phyloP scores from a whole-genome alignment of 2,329 filamentous ascomycete species.

The Colletotrichum incanum region DNA sequence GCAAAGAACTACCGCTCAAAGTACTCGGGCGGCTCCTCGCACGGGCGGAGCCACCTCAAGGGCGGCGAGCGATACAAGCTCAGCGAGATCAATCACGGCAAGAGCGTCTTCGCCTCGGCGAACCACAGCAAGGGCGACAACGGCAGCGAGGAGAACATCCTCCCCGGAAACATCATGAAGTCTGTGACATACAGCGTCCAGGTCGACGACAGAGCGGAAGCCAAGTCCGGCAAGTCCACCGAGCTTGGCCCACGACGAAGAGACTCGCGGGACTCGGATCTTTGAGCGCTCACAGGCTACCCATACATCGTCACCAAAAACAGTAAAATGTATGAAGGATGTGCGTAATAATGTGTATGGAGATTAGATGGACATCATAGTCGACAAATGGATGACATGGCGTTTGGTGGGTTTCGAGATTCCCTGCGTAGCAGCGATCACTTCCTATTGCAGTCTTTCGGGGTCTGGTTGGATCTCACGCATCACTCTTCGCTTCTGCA shows the following conservation, averaged over 20 bases:
- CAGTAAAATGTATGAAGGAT: neutral
- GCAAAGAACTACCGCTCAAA: constrained; percentile 60
- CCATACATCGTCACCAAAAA: neutral
- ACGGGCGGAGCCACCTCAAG: constrained; percentile 47
- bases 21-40: constrained; percentile 50
- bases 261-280: constrained; percentile 20
- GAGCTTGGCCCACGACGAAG: neutral
- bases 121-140: constrained; percentile 44
- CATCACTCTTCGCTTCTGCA: constrained; percentile 10
- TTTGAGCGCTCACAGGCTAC: neutral
- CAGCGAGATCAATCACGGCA: constrained; percentile 54
- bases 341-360: constrained; percentile 10
- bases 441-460: neutral
- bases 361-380: neutral
- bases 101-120: constrained; percentile 49
- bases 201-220: constrained; percentile 50
- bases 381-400: neutral
- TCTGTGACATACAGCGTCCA: constrained; percentile 60
- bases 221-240: neutral
- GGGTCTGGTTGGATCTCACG: neutral
- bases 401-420: neutral
- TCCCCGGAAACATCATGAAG: constrained; percentile 58
- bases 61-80: constrained; percentile 56
- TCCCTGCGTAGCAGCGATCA: constrained; percentile 17
- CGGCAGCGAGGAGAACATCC: constrained; percentile 58